phyloP scores from a whole-genome alignment of 306 rosid genomes.

The Pterocarpus macrocarpus region DNA sequence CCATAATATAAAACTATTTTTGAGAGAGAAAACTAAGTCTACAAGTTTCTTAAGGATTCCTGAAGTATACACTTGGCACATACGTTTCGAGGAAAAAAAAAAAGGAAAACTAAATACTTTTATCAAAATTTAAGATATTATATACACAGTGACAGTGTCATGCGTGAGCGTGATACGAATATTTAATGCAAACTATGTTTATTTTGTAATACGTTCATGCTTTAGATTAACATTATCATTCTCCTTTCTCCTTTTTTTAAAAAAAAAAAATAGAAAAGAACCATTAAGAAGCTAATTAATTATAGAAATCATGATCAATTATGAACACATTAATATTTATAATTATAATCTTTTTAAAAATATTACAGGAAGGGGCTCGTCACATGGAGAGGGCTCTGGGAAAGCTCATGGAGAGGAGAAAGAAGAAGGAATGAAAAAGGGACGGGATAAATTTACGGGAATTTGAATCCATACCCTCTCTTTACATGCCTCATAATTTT shows the following conservation, averaged over 20 bases:
- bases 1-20: background rate
- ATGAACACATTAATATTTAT: background rate
- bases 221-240: no score
- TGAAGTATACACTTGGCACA: background rate
- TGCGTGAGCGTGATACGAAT: background rate
- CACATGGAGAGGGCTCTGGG: no score
- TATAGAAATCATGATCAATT: background rate
- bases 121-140: background rate
- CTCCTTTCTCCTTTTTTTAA: no score
- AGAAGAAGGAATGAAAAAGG: no score
- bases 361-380: no score
- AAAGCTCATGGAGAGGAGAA: no score
- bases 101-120: background rate
- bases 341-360: no score
- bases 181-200: background rate
- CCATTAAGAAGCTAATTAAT: no score
- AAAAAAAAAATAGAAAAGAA: no score
- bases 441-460: no score
- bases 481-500: no score
- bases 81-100: background rate
- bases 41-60: background rate
- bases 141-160: background rate
- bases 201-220: background rate
- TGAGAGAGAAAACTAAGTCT: background rate
- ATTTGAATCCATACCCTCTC: no score